Evolutionary conservation across 2,329 filamentous ascomycete species (phyloP), one percentile per base, ranked within the genome.

Genomic region (Aspergillus caelatus): DNA sequence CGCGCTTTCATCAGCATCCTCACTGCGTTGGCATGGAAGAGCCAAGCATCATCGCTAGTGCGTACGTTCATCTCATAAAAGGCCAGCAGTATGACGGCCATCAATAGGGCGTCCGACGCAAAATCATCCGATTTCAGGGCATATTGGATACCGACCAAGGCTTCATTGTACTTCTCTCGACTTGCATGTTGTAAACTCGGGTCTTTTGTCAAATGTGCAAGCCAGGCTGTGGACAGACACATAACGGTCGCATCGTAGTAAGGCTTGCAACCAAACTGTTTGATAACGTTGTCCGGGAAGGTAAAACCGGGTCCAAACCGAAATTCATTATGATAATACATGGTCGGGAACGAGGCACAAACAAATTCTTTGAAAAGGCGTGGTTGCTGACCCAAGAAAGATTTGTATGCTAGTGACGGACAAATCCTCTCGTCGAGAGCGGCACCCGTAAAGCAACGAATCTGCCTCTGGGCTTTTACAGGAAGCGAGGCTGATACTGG

Each of bases 51-150:
- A 48, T 73, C 68, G 28, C 70, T 68, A 9, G 76, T 75, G 6
- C 69, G 71, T 7, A 74, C 71, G 61, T 77, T 75, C 63, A 75
- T 71, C 57, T 78, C 76, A 41, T 76, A 78, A 39, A 77, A 69
- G 46, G 72, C 75, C 10, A 78, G 69, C 6, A 74, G 65, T 53
- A 77, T 74, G 28, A 52, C 19, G 16, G 48, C 48, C 26, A 52
- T 32, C 19, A 52, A 12, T 5, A 52, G 28, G 14, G 74, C 74
- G 19, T 74, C 74, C 48, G 74, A 74, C 3, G 77, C 62, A 10
- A 73, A 76, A 30, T 76, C 75, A 9, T 69, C 68, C 2, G 72
- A 71, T 43, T 67, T 70, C 34, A 75, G 71, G 6, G 63, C 61
- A 3, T 50, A 43, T 19, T 70, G 64, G 60, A 78, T 71, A 10